A percentile compares a stretch with the other conserved stretches of the same genome.
These are phyloP conservation scores for Circinella minor DNA, from an alignment of 371 early-diverging fungal genomes.

Conservation along the genomic window DNA sequence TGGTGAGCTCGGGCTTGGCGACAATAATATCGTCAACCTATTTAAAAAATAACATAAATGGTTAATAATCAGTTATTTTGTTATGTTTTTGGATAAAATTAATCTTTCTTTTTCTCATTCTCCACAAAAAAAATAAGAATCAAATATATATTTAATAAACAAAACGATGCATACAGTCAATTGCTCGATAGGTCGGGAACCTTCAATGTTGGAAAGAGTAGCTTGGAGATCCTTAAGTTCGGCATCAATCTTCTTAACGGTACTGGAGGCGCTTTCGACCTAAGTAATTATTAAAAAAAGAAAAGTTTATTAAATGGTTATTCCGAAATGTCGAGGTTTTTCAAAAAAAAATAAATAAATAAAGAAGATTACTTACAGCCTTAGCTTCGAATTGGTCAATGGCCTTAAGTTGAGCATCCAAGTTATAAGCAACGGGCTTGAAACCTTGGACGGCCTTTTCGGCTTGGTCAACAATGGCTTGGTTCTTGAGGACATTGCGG, in stretches of 20 bases:
- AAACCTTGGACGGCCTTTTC: slow-evolving; percentile 83
- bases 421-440: slow-evolving; percentile 85
- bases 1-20: slow-evolving; percentile 91
- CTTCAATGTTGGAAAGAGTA: slow-evolving; percentile 92
- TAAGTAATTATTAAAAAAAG: slow-evolving; percentile 26
- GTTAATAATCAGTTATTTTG: too few relatives aligned
- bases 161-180: slow-evolving; percentile 70
- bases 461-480: slow-evolving; percentile 85
- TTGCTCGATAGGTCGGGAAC: slow-evolving; percentile 92
- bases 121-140: not conserved
- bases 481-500: slow-evolving; percentile 87
- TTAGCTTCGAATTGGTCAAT: slow-evolving; percentile 88
- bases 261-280: slow-evolving; percentile 87
- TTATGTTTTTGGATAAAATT: too few relatives aligned
- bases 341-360: too few relatives aligned
- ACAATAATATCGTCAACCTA: slow-evolving; percentile 93
- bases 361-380: slow-evolving; percentile 70
- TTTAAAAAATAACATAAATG: not conserved
- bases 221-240: slow-evolving; percentile 89
- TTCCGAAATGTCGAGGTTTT: too few relatives aligned
- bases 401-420: slow-evolving; percentile 84
- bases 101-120: too few relatives aligned
- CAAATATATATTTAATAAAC: not conserved
- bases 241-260: slow-evolving; percentile 81
- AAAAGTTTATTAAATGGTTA: too few relatives aligned